A percentile compares a stretch with the other conserved stretches of the same genome.
phyloP scores from a whole-genome alignment of 1,284 basidiomycete species.

The Ceratobasidium sp. region DNA sequence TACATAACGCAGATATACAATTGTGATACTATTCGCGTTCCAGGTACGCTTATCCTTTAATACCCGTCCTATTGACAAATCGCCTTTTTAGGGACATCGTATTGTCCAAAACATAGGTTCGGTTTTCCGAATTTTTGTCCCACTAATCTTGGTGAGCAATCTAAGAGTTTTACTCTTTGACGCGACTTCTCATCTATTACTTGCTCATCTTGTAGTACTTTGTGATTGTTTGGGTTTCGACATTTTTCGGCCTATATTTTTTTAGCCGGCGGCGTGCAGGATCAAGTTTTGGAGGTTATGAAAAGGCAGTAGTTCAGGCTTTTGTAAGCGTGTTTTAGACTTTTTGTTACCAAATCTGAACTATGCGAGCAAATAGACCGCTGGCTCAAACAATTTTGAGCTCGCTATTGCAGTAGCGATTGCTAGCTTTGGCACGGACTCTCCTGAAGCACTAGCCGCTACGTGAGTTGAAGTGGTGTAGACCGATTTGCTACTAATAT shows the following conservation, averaged over 20 bases:
- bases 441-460: slow-evolving; percentile 80
- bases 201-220: slow-evolving; percentile 66
- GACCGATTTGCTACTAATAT: background rate
- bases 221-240: slow-evolving; percentile 77
- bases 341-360: slow-evolving; percentile 61
- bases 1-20: slow-evolving; percentile 64
- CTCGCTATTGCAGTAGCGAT: slow-evolving; percentile 88
- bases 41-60: slow-evolving; percentile 57
- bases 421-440: slow-evolving; percentile 79
- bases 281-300: slow-evolving; percentile 66
- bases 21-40: slow-evolving; percentile 82
- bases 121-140: slow-evolving; percentile 84
- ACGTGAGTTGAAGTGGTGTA: slow-evolving; percentile 58
- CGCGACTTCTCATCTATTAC: background rate
- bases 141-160: slow-evolving; percentile 67
- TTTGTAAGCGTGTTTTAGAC: slow-evolving; percentile 60
- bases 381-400: slow-evolving; percentile 69
- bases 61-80: background rate
- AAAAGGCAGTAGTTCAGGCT: slow-evolving; percentile 77
- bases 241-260: slow-evolving; percentile 71
- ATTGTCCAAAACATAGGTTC: slow-evolving; percentile 76
- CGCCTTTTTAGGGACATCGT: slow-evolving; percentile 57
- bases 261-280: slow-evolving; percentile 56
- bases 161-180: no score
- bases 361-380: slow-evolving; percentile 57